phyloP scores from a whole-genome alignment of 805 yeast species.

The Candida gorgasii region DNA sequence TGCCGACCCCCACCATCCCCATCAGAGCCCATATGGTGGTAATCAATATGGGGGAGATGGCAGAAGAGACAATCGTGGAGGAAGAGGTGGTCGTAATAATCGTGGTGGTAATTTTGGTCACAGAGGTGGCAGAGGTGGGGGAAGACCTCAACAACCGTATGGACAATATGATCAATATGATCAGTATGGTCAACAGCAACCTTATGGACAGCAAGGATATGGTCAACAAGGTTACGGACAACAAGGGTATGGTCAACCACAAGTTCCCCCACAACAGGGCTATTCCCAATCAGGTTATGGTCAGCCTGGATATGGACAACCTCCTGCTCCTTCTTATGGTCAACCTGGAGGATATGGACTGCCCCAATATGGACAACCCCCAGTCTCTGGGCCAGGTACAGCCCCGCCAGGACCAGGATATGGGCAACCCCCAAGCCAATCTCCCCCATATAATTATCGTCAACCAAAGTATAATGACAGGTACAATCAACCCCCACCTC shows the following conservation, averaged over 20 bases:
- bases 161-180: conserved; percentile 1
- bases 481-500: conserved; percentile 9
- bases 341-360: neutral
- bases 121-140: neutral
- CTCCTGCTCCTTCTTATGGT: neutral
- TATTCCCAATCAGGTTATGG: conserved; percentile 10
- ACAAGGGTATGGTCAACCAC: conserved; percentile 2
- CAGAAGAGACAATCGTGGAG: conserved; percentile 16
- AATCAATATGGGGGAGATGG: conserved; percentile 7
- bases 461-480: conserved; percentile 4
- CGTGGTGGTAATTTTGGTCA: conserved; percentile 13
- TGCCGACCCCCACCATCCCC: conserved; percentile 16
- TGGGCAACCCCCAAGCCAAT: conserved; percentile 6
- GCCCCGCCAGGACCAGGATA: neutral
- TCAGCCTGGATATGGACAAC: conserved; percentile 6
- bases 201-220: conserved; percentile 7
- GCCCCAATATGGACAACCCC: conserved; percentile 7
- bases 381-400: too few relatives aligned
- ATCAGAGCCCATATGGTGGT: conserved; percentile 10
- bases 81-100: conserved; percentile 11
- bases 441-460: conserved; percentile 4
- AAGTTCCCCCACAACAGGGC: neutral
- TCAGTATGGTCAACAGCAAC: neutral
- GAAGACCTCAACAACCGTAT: neutral
- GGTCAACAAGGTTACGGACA: neutral